Conservation (phyloP, 495 filamentous ascomycete species). For the Astrothelium macrocarpum region DNA sequence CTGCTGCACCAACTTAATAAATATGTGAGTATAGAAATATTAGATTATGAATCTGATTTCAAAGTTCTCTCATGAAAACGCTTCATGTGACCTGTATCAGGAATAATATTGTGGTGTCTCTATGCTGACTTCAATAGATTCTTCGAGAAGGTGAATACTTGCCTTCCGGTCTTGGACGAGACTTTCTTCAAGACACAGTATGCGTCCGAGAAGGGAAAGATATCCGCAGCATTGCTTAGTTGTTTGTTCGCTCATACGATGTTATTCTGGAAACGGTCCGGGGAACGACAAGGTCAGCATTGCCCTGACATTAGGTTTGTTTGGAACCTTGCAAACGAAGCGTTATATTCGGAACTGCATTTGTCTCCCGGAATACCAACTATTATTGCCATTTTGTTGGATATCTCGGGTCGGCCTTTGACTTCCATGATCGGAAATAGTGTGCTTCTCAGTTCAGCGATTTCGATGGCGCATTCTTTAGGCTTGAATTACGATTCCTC, state of each 20-base stretch:
- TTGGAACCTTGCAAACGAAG: not conserved
- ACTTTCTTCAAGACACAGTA: not conserved
- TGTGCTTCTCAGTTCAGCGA: not conserved
- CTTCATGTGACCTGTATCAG: not conserved
- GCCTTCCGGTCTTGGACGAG: not conserved
- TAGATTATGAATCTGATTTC: not conserved
- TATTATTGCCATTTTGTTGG: not conserved
- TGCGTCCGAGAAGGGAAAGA: not conserved
- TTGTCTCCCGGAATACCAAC: not conserved
- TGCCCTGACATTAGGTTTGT: not conserved
- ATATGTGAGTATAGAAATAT: not conserved
- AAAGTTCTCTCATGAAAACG: not conserved
- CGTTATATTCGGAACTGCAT: not conserved
- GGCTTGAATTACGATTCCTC: not conserved
- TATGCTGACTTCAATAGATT: not conserved
- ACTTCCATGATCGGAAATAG: not conserved
- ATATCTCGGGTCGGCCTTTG: not conserved
- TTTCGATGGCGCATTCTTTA: not conserved
- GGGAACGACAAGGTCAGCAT: not conserved
- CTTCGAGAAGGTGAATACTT: not conserved
- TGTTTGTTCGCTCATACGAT: not conserved
- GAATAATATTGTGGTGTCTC: not conserved
- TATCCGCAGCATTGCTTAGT: not conserved
- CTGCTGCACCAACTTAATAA: not conserved
- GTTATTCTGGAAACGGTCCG: not conserved